Evolutionary conservation across 257 asterid species (phyloP).

Genomic region (Linderniella brevidens): DNA sequence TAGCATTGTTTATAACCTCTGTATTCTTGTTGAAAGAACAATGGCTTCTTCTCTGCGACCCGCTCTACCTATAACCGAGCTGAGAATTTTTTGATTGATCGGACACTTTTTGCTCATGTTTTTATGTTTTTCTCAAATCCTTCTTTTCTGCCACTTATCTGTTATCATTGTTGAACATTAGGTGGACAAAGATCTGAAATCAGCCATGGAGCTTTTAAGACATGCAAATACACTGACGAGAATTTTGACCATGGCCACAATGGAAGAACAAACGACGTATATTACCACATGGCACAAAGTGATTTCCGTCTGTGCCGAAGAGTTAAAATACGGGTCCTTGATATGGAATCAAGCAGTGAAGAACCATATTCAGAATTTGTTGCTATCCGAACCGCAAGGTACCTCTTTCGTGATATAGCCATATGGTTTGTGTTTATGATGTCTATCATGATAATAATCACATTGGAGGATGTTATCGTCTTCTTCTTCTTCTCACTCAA

Average conservation of each 20-base stretch:
- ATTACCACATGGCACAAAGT: constrained; percentile 47
- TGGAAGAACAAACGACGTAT: constrained; percentile 37
- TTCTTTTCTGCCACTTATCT: constrained; percentile 7
- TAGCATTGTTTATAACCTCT: constrained; percentile 3
- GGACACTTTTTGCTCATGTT: constrained; percentile 8
- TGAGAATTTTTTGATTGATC: constrained; percentile 8
- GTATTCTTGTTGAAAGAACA: background rate
- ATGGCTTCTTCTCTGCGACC: background rate
- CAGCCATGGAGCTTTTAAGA: constrained; percentile 42
- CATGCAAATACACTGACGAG: constrained; percentile 48
- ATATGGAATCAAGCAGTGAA: constrained; percentile 49
- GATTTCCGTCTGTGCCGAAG: constrained; percentile 43
- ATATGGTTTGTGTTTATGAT: background rate
- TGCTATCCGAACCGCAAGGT: constrained; percentile 58
- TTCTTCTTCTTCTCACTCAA: constrained; percentile 5
- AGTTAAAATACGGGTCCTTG: constrained; percentile 52
- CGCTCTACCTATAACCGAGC: background rate
- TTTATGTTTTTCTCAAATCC: constrained; percentile 8
- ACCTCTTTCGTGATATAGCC: background rate
- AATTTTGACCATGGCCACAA: constrained; percentile 41
- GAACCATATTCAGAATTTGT: constrained; percentile 26
- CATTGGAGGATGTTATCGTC: too few relatives aligned
- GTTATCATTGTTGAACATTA: constrained; percentile 22
- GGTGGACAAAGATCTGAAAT: constrained; percentile 46
- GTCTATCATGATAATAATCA: background rate